Evolutionary conservation across 2,329 filamentous ascomycete species (phyloP), one percentile per base, ranked within the genome.

Genomic region (Bipolaris oryzae): DNA sequence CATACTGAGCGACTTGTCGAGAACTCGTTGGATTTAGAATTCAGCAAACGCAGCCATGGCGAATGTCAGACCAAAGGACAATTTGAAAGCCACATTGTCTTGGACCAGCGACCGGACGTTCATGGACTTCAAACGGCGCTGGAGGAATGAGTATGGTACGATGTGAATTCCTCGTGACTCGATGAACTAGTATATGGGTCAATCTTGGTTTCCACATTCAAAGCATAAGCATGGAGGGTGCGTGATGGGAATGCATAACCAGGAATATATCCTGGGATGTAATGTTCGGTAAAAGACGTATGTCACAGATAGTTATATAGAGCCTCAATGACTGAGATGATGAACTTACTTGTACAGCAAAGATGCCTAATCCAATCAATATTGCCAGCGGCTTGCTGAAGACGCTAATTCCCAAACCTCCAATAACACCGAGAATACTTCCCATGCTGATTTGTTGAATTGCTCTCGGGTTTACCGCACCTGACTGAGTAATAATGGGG

Each of bases 31-130:
- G 9, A 25, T 13, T 53, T 65, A 86, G 55, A 88, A 82, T 48
- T 79, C 74, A 68, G 81, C 82, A 81, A 89, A 89, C 2, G 84
- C 86, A 46, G 89, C 88, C 69, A 92, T 76, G 23, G 88, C 84
- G 76, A 92, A 92, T 25, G 89, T 89, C 39, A 85, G 69, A n/a
- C 87, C 85, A 73, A 93, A 92, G 3, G 87, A 86, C 20, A 87
- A 72, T 70, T 88, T 89, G 71, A 90, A 89, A 16, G 84, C 84
- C 2, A 85, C 82, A 64, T 87, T 84, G 58, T 83, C 80, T 65
- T 83, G 80, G 50, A 88, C 75, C 43, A 82, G 77, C 4, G 79
- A 80, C 43, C 79, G 74, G 18, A 86, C 57, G 64, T 86, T 79
- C 23, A 84, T 76, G 28, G 75, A 75, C 53, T 79, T 80, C 51